phyloP scores from a whole-genome alignment of 805 yeast genomes.

The Yarrowia bubula region DNA sequence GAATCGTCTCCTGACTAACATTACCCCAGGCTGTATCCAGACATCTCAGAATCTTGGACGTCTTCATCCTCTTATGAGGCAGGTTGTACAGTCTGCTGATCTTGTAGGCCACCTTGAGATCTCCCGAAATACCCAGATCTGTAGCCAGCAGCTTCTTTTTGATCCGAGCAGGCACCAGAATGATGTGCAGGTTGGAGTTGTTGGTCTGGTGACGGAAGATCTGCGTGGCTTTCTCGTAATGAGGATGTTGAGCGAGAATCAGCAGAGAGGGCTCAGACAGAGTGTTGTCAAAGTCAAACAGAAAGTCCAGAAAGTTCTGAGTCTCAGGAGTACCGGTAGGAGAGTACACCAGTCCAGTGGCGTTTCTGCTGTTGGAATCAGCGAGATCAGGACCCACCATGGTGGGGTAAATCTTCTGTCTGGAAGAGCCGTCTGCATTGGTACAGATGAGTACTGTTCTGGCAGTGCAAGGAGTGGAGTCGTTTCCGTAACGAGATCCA shows the following conservation, averaged over 20 bases:
- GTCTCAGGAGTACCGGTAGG: conserved; percentile 16
- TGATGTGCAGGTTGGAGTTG: conserved; percentile 10
- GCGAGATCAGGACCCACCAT: not conserved
- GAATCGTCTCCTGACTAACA: not conserved
- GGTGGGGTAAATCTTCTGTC: not conserved
- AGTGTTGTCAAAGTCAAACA: conserved; percentile 4
- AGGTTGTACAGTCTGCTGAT: not conserved
- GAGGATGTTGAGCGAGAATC: conserved; percentile 10
- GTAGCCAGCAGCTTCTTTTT: conserved; percentile 4
- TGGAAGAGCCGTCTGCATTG: conserved; percentile 1
- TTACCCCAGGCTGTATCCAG: conserved; percentile 4
- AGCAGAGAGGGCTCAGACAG: not conserved
- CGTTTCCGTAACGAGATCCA: conserved; percentile 6
- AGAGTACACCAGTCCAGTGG: not conserved
- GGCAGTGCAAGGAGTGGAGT: not conserved
- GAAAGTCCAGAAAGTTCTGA: conserved; percentile 4
- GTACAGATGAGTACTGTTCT: not conserved
- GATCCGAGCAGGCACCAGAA: conserved; percentile 8
- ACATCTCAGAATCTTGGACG: not conserved
- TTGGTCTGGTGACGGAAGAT: conserved; percentile 17
- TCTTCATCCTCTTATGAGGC: not conserved
- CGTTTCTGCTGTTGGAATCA: not conserved
- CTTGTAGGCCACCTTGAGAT: conserved; percentile 12
- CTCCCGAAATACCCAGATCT: not conserved
- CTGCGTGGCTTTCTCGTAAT: conserved; percentile 16